Evolutionary conservation across 352 stramenopile genomes (phyloP).

Genomic region (Phytophthora syringae): DNA sequence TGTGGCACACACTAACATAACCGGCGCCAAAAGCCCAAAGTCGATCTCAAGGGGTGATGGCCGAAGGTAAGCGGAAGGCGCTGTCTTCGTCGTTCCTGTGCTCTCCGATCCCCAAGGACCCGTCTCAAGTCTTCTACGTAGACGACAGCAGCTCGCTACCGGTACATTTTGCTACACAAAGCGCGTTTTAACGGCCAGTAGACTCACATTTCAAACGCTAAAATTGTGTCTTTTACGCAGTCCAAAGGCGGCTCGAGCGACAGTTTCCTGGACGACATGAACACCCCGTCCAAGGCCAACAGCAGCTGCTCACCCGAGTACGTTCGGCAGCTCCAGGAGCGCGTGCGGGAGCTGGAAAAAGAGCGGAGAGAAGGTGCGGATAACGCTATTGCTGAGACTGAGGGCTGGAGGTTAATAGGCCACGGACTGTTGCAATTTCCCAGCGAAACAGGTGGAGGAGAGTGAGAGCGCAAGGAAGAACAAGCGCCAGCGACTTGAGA

Average conservation of each 20-base stretch:
- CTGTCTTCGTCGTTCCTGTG: constrained; percentile 62
- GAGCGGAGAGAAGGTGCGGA: constrained; percentile 45
- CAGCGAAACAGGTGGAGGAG: constrained; percentile 37
- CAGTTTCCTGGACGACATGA: constrained; percentile 51
- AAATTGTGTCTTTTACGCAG: constrained; percentile 11
- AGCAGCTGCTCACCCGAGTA: constrained; percentile 20
- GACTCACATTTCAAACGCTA: background rate
- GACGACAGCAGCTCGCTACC: constrained; percentile 38
- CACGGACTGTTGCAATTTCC: constrained; percentile 11
- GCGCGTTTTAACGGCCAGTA: background rate
- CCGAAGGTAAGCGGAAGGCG: constrained; percentile 38
- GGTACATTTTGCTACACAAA: constrained; percentile 3
- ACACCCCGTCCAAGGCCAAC: constrained; percentile 30
- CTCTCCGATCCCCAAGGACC: constrained; percentile 71
- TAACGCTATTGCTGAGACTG: background rate
- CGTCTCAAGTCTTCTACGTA: constrained; percentile 65
- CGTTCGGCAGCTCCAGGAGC: constrained; percentile 40
- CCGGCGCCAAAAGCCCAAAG: constrained; percentile 9
- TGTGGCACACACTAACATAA: background rate
- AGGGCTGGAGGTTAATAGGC: background rate
- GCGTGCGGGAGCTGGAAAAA: constrained; percentile 37
- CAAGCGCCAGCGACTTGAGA: constrained; percentile 65
- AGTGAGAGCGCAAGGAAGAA: constrained; percentile 33
- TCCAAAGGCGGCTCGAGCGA: constrained; percentile 21
- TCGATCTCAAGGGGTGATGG: constrained; percentile 25